Percentiles rank a stretch among this genome's conserved stretches.
Conservation (phyloP, 805 yeast species). For the Yarrowia osloensis region DNA sequence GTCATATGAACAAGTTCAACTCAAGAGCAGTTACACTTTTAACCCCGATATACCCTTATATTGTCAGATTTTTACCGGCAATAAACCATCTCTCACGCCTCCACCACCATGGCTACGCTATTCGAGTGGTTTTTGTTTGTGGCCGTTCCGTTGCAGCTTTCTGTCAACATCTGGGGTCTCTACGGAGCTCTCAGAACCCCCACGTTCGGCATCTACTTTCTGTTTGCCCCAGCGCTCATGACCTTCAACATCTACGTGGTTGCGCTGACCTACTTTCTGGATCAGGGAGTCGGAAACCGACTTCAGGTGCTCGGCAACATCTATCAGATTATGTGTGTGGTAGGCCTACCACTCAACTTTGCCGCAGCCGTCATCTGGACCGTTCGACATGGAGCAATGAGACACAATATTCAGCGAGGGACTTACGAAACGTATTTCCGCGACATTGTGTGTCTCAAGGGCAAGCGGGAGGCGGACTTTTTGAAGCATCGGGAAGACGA, state of each 20-base stretch:
- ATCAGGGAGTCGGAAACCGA: background rate
- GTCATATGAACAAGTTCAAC: constrained; percentile 12
- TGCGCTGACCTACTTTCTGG: constrained; percentile 8
- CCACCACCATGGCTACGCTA: background rate
- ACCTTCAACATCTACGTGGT: constrained; percentile 18
- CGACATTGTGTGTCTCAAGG: constrained; percentile 3
- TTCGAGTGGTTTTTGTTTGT: constrained; percentile 25
- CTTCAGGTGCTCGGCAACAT: background rate
- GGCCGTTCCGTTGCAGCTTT: constrained; percentile 1
- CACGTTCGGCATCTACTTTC: constrained; percentile 2
- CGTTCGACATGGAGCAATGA: background rate
- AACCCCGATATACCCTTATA: background rate
- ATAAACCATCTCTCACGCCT: background rate
- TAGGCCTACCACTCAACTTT: constrained; percentile 3
- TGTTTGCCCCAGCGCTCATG: constrained; percentile 8
- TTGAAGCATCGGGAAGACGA: constrained; percentile 15
- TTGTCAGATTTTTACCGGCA: background rate
- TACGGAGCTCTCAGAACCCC: constrained; percentile 10
- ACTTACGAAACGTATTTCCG: constrained; percentile 21
- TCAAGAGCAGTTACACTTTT: background rate
- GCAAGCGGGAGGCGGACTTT: background rate
- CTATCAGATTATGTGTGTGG: background rate
- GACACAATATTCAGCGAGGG: constrained; percentile 17
- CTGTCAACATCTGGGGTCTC: constrained; percentile 15
- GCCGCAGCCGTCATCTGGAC: constrained; percentile 1